These are phyloP conservation scores for Salix viminalis DNA, from an alignment of 345 rosid genomes.

Conservation along the genomic window DNA sequence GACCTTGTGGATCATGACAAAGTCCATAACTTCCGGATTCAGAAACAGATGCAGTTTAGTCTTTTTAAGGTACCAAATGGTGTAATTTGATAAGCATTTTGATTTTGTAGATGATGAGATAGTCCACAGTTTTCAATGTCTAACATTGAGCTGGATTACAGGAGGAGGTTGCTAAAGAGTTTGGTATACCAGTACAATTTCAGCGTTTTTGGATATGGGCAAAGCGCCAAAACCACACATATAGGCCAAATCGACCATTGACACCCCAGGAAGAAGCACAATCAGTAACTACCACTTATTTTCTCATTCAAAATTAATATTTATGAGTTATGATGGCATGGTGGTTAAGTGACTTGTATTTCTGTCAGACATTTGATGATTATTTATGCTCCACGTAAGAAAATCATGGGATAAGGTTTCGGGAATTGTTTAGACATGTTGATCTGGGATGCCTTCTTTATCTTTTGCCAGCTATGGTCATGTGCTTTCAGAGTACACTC, in stretches of 20 bases:
- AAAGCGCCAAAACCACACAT: constrained; percentile 90
- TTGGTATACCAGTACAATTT: constrained; percentile 72
- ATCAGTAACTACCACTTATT: constrained; percentile 36
- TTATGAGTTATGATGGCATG: not conserved
- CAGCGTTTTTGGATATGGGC: constrained; percentile 98
- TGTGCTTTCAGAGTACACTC: not conserved
- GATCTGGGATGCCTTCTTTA: not conserved
- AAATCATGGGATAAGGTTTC: not conserved
- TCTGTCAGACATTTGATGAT: not conserved
- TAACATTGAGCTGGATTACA: constrained; percentile 19
- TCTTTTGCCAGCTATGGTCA: not conserved
- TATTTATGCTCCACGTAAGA: not conserved
- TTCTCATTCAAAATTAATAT: not conserved
- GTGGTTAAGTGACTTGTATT: not conserved
- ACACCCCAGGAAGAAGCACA: constrained; percentile 70
- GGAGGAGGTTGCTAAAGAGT: constrained; percentile 96
- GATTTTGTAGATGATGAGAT: not conserved
- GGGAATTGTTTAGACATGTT: not conserved
- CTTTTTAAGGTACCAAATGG: constrained; percentile 65
- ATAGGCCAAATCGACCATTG: constrained; percentile 84
- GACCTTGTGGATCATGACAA: constrained; percentile 97
- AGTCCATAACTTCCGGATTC: constrained; percentile 84
- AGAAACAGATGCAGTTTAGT: constrained; percentile 71
- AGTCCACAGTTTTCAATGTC: not conserved
- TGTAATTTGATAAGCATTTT: not conserved